phyloP scores from a whole-genome alignment of 2,329 filamentous ascomycete species.

The Arthrobotrys pseudoclavata region DNA sequence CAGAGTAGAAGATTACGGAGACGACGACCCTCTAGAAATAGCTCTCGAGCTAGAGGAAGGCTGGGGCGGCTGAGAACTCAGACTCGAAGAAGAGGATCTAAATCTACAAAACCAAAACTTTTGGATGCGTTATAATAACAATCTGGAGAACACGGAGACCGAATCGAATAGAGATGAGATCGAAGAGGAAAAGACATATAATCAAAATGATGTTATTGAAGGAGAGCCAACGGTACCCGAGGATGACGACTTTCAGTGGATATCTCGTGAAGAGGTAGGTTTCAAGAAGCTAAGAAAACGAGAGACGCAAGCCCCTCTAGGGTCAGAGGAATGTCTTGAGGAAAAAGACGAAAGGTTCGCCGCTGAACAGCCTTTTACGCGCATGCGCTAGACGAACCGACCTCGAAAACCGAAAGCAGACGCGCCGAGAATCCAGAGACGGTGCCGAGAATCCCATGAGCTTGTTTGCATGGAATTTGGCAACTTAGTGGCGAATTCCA shows the following conservation, averaged over 20 bases:
- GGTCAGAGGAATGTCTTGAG: background rate
- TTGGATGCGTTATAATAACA: background rate
- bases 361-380: background rate
- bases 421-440: conserved; percentile 39
- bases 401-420: conserved; percentile 15
- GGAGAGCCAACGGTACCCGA: background rate
- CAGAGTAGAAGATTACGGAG: conserved; percentile 30
- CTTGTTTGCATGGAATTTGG: conserved; percentile 19
- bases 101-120: background rate
- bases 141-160: background rate
- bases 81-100: background rate
- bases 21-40: conserved; percentile 33
- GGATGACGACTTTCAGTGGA: conserved; percentile 11
- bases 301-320: background rate
- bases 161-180: background rate
- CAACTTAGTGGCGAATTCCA: conserved; percentile 32
- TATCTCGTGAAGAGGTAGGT: background rate
- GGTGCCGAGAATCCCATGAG: conserved; percentile 37
- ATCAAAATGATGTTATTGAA: conserved; percentile 8
- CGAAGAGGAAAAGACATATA: background rate
- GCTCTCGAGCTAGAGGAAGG: conserved; percentile 28
- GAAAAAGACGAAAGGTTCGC: background rate
- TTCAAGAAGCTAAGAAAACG: conserved; percentile 30
- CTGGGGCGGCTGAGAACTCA: background rate
- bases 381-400: background rate